Evolutionary conservation across 2,329 filamentous ascomycete genomes (phyloP).

Genomic region (Chaetomiaceae sp.): DNA sequence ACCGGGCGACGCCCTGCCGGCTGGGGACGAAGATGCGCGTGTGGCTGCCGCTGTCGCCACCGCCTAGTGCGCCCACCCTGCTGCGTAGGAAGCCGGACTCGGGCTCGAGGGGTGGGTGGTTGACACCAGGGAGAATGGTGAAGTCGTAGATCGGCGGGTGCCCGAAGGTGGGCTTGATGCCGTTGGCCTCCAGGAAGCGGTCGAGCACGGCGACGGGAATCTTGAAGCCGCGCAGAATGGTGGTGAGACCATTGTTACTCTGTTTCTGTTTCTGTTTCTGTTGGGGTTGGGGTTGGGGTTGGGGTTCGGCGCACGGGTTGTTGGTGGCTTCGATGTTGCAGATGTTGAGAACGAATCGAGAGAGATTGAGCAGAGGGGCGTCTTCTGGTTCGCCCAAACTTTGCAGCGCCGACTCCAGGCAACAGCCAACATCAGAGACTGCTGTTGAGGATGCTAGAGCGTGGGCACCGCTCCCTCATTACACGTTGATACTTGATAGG

Average conservation of each 20-base stretch:
- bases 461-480: too few relatives aligned
- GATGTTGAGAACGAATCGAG: too few relatives aligned
- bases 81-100: neutral
- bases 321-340: too few relatives aligned
- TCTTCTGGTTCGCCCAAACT: too few relatives aligned
- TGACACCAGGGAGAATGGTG: neutral
- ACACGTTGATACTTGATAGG: too few relatives aligned
- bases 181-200: neutral
- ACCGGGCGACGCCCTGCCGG: neutral
- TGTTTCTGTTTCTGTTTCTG: too few relatives aligned
- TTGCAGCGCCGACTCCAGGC: too few relatives aligned
- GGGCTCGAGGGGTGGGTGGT: neutral
- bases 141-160: neutral
- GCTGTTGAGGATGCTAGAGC: too few relatives aligned
- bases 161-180: neutral
- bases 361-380: too few relatives aligned
- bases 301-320: too few relatives aligned
- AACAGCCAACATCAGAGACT: too few relatives aligned
- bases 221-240: conserved; percentile 3
- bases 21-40: conserved; percentile 1
- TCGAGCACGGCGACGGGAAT: conserved; percentile 1
- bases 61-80: neutral
- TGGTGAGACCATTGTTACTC: conserved; percentile 4
- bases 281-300: too few relatives aligned
- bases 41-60: neutral